Evolutionary conservation across 371 early-diverging fungal species (phyloP).

Genomic region (Astathelohania contejeani): DNA sequence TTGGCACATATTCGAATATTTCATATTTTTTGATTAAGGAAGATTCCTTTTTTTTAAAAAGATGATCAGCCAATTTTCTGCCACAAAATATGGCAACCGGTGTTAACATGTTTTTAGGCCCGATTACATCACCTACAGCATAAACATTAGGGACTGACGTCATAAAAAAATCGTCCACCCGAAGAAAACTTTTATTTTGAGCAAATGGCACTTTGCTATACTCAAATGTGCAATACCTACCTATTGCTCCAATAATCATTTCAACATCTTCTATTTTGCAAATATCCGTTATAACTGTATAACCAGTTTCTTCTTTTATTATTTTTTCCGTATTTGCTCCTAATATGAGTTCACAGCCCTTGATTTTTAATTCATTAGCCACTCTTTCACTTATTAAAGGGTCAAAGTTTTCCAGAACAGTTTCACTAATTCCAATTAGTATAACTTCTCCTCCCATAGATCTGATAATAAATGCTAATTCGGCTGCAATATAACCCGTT

Average conservation of each 20-base stretch:
- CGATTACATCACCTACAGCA: slow-evolving; percentile 82
- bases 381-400: too few species aligned
- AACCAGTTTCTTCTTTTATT: slow-evolving; percentile 5
- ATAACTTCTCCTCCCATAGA: slow-evolving; percentile 67
- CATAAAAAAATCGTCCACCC: slow-evolving; percentile 66
- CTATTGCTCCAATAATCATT: slow-evolving; percentile 56
- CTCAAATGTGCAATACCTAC: slow-evolving; percentile 62
- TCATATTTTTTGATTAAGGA: slow-evolving; percentile 59
- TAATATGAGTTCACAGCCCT: too few species aligned
- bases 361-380: neutral
- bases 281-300: slow-evolving; percentile 49
- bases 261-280: slow-evolving; percentile 45
- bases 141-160: slow-evolving; percentile 59
- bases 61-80: slow-evolving; percentile 67
- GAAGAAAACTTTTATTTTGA: slow-evolving; percentile 57
- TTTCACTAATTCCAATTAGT: slow-evolving; percentile 64
- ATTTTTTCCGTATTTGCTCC: slow-evolving; percentile 53
- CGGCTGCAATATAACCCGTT: slow-evolving; percentile 70
- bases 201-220: slow-evolving; percentile 56
- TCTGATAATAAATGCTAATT: slow-evolving; percentile 78
- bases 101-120: slow-evolving; percentile 70
- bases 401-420: slow-evolving; percentile 76
- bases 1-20: slow-evolving; percentile 59
- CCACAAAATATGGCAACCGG: slow-evolving; percentile 64
- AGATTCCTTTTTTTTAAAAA: slow-evolving; percentile 63